Conservation (phyloP, 129 eudicot genomes). For the Lactuca sativa region DNA sequence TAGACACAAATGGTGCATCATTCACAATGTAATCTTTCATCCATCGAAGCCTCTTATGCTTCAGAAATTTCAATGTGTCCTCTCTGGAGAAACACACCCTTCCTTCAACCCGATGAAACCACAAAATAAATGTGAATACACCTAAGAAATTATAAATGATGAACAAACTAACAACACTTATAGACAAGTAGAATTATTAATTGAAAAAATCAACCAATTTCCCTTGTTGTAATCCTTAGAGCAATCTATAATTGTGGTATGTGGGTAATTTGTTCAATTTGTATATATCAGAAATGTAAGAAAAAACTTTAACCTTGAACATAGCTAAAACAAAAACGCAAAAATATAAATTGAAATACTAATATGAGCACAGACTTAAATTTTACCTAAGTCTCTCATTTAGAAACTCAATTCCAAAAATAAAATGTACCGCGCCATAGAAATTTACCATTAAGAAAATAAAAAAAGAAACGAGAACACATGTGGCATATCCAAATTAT, state of each 20-base stretch:
- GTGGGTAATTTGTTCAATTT: too few species aligned
- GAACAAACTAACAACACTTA: neutral
- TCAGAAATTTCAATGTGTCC: slow-evolving; percentile 69
- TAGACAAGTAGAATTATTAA: neutral
- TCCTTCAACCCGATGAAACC: slow-evolving; percentile 80
- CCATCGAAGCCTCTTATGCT: slow-evolving; percentile 77
- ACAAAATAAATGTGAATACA: slow-evolving; percentile 21
- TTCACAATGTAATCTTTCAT: slow-evolving; percentile 45
- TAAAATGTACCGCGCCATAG: too few species aligned
- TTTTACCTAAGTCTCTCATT: too few species aligned
- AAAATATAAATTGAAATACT: too few species aligned
- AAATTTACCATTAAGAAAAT: too few species aligned
- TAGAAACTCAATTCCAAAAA: too few species aligned
- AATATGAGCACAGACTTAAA: too few species aligned
- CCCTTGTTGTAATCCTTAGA: neutral
- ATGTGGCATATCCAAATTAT: too few species aligned
- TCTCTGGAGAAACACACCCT: slow-evolving; percentile 81
- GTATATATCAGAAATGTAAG: too few species aligned
- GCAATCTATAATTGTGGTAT: neutral
- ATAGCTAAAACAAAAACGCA: too few species aligned
- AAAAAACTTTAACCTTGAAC: too few species aligned
- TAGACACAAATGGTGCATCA: slow-evolving; percentile 40
- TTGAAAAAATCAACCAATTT: slow-evolving; percentile 9
- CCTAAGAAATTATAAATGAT: neutral
- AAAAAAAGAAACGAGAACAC: too few species aligned